phyloP scores from a whole-genome alignment of 2,329 filamentous ascomycete species.

The Gnomoniopsis smithogilvyi region DNA sequence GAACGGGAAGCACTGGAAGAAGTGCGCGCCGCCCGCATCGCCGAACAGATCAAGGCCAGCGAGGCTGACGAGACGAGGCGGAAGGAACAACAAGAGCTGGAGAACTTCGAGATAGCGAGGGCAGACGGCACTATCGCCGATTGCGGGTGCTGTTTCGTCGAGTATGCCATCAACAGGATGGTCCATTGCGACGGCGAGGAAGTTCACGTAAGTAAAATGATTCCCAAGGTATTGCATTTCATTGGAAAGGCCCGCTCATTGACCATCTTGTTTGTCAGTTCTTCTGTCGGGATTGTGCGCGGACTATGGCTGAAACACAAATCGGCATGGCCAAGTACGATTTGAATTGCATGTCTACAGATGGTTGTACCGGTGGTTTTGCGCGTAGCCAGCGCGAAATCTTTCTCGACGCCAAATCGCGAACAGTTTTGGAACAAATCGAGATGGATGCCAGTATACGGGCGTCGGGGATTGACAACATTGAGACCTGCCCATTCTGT shows the following conservation, averaged over 20 bases:
- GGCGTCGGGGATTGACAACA: slow-evolving; percentile 66
- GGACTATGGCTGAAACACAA: slow-evolving; percentile 61
- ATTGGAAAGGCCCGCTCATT: not conserved
- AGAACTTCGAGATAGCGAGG: slow-evolving; percentile 40
- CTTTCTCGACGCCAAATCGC: slow-evolving; percentile 57
- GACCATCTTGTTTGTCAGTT: slow-evolving; percentile 32
- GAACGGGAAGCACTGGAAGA: slow-evolving; percentile 36
- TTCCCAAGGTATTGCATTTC: not conserved
- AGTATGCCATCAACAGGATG: slow-evolving; percentile 64
- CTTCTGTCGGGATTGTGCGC: slow-evolving; percentile 69
- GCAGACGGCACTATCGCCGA: slow-evolving; percentile 55
- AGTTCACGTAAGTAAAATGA: slow-evolving; percentile 42
- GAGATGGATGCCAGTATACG: slow-evolving; percentile 69
- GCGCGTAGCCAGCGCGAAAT: slow-evolving; percentile 47
- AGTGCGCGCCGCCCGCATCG: slow-evolving; percentile 32
- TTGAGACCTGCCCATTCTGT: slow-evolving; percentile 79
- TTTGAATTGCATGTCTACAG: slow-evolving; percentile 67
- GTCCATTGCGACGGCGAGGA: slow-evolving; percentile 60
- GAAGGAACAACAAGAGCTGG: slow-evolving; percentile 33
- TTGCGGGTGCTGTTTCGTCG: slow-evolving; percentile 71
- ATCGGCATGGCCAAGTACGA: slow-evolving; percentile 68
- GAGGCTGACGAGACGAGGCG: slow-evolving; percentile 22
- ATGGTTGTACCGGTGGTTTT: slow-evolving; percentile 64
- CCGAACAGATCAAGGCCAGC: slow-evolving; percentile 25
- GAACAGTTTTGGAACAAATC: slow-evolving; percentile 63